Evolutionary conservation across 768 basidiomycete genomes (phyloP), one percentile per base, ranked within the genome.

Genomic region (Tephrocybe rancida): DNA sequence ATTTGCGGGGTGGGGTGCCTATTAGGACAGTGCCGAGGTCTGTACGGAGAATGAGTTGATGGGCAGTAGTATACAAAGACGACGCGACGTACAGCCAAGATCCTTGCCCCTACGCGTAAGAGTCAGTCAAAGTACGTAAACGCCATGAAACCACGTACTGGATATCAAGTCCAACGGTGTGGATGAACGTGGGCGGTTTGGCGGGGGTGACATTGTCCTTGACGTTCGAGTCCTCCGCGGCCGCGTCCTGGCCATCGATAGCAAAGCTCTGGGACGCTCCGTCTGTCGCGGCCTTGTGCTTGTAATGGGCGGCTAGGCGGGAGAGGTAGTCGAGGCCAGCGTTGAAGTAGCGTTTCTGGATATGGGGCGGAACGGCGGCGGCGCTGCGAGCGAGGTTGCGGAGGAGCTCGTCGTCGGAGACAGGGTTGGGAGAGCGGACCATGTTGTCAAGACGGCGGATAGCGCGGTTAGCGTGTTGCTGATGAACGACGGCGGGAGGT

Each of bases 391-490:
- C 63, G 37, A 83, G 54, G 37, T 72, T 74, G 7, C 59, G 48
- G 9, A 61, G 47, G 24, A 83, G 73, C n/a, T 73, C 71, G 14
- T 61, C 48, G 30, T 61, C 49, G 22, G 72, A 66, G 6, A 77
- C 77, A 25, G 37, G 51, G 18, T 64, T 44, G 14, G 62, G 59
- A 25, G 75, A 71, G n/a, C 83, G 79, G 3, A 77, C 80, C 81
- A 87, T 85, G 35, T 71, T 73, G 13, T 83, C 81, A 29, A 82
- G 73, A 34, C 87, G 85, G 48, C 68, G 73, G 41, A 77, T 66
- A 34, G 74, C 76, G 39, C 76, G 80, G 59, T 84, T 86, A 38
- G 81, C 77, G 62, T 84, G 78, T 65, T 82, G 85, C 63, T 86
- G 85, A 46, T 85, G 69, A 46, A 79, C 58, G 46, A 56, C 56